Evolutionary conservation across 495 filamentous ascomycete species (phyloP), one percentile per base, ranked within the genome.

Genomic region (Trichoderma reesei): DNA sequence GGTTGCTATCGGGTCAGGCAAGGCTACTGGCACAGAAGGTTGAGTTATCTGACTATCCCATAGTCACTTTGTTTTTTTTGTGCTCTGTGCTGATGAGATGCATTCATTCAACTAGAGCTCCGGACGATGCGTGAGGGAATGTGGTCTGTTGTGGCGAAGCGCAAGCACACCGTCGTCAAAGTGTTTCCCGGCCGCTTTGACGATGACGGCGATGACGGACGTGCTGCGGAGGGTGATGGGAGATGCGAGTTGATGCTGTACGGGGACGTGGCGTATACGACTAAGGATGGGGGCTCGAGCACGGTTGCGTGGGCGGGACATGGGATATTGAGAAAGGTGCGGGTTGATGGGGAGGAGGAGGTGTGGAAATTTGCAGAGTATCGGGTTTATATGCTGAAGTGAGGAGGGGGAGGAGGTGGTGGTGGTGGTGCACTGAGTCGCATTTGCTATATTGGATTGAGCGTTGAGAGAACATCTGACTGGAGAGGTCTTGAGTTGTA

Each of bases 161-260:
- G 72, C 6, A 66, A 20, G 31, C 71, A 74, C 54, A 62, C 8
- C 18, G 65, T 65, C 14, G 61, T 48, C 26, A 69, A 68, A 61
- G 67, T 70, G 18, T 72, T 67, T 54, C 72, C 71, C 41, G 69
- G 64, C 10, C 56, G 65, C 11, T 74, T 71, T 41, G 26, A 11
- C n/a, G n/a, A n/a, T 4, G 61, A 20, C 6, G 26, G 26, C 26
- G 26, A 26, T 1, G 26, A 26, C 26, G 26, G 26, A 26, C 26
- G 26, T 26, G 26, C 26, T 26, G 42, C 37, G 61, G 61, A n/a
- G n/a, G 61, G 34, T 14, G 26, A 5, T 5, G 13, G 26, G 38
- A 41, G 39, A n/a, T 46, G 41, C 38, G 70, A 72, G 59, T 70
- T 68, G 42, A 74, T 72, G 71, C 60, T 74, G 1, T 36, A 63